Base-by-base conservation (phyloP, 306 rosid species). In the Lathyrus sativus region DNA sequence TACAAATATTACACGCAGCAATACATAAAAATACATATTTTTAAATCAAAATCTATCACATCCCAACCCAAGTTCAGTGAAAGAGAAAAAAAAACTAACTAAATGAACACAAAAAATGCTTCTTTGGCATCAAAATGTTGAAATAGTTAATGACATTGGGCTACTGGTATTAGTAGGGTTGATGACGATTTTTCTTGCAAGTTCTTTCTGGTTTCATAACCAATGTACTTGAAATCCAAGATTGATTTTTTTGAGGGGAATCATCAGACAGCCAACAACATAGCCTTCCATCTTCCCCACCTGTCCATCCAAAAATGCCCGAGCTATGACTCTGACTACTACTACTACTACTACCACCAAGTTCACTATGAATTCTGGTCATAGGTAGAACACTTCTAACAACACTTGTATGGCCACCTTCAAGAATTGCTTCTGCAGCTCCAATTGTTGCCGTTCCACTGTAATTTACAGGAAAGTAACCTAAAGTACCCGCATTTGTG, bases 221-320 rank as follows among this genome's bases (percentile, higher is more conserved):
- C 67, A 88, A 68, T 29, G 85, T 28, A 72, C 87, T 87, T 18
- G 99, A 90, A 75, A 84, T 87, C 97, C 97, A 88, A 3, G 97
- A 90, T 24, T 69, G 85, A 51, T 84, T 80, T 42, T 70, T 43
- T 65, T 75, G 79, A 0, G 84, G 62, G 26, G 89, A 79, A 35
- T 75, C 83, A 51, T 90, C 96, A 2, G 96, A 87, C 12, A 76
- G 69, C 97, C 99, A 93, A 68, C 96, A 93, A 80, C 96, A 88
- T 51, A 93, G 70, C 8, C 95, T 82, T 45, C 99, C 99, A 80
- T 93, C 97, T 88, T 93, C 97, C 33, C 97, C 96, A 13, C 99
- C 99, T 0, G 90, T 83, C 99, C 99, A 93, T 65, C 99, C 97
- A 72, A 93, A 90, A 77, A 85, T 70, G 63, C 89, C 86, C 31